These are phyloP conservation scores for Symbiodinium natans DNA, from an alignment of 73 alveolate species.

Conservation along the genomic window DNA sequence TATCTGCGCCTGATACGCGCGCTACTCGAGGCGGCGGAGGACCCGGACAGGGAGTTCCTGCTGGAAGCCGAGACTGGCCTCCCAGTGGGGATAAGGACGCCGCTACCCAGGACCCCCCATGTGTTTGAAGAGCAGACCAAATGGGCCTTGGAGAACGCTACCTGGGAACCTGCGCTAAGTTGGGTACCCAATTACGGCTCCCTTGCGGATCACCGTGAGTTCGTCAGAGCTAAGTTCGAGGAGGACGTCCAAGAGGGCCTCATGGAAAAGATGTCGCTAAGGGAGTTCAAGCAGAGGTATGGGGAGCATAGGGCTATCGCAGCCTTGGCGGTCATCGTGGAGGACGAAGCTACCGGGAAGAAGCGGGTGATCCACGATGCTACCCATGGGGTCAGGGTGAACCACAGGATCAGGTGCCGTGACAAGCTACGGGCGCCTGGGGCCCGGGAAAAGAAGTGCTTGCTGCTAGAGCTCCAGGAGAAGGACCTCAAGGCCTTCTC, in stretches of 20 bases:
- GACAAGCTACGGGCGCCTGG: no score
- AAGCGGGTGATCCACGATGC: no score
- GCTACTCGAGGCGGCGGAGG: neutral
- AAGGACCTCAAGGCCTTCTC: neutral
- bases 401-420: no score
- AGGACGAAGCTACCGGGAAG: no score
- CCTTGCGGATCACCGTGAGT: neutral
- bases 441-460: neutral
- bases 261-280: neutral
- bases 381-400: no score
- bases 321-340: neutral
- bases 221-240: neutral
- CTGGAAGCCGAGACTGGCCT: neutral
- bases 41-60: neutral
- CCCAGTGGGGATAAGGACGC: neutral
- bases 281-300: neutral
- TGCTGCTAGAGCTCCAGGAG: neutral
- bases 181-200: slow-evolving; percentile 13
- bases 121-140: neutral
- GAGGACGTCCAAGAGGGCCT: neutral
- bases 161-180: neutral
- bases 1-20: neutral
- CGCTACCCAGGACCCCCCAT: slow-evolving; percentile 11
- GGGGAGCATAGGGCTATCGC: neutral
- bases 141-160: neutral